Base-by-base conservation (phyloP, 1,284 basidiomycete genomes). In the Paramarasmius palmivorus region DNA sequence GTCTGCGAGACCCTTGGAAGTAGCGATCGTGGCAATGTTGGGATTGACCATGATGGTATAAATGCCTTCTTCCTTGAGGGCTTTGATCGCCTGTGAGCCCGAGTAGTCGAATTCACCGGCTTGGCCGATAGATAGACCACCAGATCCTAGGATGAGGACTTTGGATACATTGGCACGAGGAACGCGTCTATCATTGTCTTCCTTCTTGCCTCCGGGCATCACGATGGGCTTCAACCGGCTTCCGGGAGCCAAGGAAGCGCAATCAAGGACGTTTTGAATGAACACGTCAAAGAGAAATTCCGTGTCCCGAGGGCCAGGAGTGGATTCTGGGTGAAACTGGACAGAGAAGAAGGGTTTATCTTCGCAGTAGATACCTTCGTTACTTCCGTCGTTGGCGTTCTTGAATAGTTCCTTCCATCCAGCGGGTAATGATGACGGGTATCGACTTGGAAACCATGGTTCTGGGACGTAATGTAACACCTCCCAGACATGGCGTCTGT, bases 81-180 rank as follows among this genome's bases (percentile, higher is more conserved):
- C 97, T 76, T 99, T 99, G 83, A 99, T 97, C 12, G 96, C 96
- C 73, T 99, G 96, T 41, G 93, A 96, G 57, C 97, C 96, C 0
- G 95, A 98, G 75, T 99, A 99, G 73, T 99, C 96, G 73, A 99
- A 99, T 73, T 99, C 97, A 63, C 96, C 96, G 2, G 96, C 96
- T 72, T 99, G 96, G 53, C 96, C 97, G 61, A 99, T 99, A 20
- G 93, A 97, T 23, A 99, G 80, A 65, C 96, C 96, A 47, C 96
- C 97, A n/a, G 95, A 98, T 47, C 96, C 96, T 49, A 99, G 86
- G 60, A 99, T 93, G 62, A 99, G 83, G 45, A 99, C 95, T 74
- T 99, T 99, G 65, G 85, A 87, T 53, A 97, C 93, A 54, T 82
- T 77, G 55, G 88, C 85, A 52, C 88, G 85, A 2, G 95, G 95